Evolutionary conservation across 371 early-diverging fungal species (phyloP), one percentile per base, ranked within the genome.

Genomic region (Mortierella sp.): DNA sequence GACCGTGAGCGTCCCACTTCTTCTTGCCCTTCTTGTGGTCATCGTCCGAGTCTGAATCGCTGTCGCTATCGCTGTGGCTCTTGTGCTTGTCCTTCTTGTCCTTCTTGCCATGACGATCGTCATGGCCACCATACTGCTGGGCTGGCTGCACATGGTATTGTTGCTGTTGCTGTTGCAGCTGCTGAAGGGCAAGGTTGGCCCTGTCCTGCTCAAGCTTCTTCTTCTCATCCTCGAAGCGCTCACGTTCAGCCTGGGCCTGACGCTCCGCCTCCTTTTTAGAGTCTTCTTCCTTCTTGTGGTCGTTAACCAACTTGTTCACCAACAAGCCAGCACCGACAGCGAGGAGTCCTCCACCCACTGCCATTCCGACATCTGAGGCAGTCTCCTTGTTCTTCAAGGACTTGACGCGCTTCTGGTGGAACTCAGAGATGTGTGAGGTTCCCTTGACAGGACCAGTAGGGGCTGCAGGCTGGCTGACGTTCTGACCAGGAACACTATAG

Each of bases 1-100:
- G 83, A 56, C 88, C 88, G 55, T 80, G 72, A 15, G 82, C 82
- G 42, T 86, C 78, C 86, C 84, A 86, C 54, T 83, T 80, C 50
- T 60, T 63, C 31, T 49, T 52, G 51, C 47, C 51, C 53, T 64
- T 71, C 64, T 64, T 60, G 56, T 64, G 49, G 64, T 64, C 28
- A 14, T 24, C 28, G 21, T 48, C 53, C 49, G 64, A 63, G 49
- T 41, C 41, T 0, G 64, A 64, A 23, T 48, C 69, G 19, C 60
- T 34, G n/a, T 62, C 50, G 30, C 64, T 47, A 46, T 64, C 78
- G 50, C 68, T 50, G 14, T 70, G 58, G 23, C 31, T 56, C 63
- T 21, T 58, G 39, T 73, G 44, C 56, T 60, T 64, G 32, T 65
- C 50, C 47, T 63, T 60, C 62, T 62, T 51, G 24, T 60, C 43